Evolutionary conservation across 2,329 filamentous ascomycete genomes (phyloP).

Genomic region (Proliferodiscus dingleyae): DNA sequence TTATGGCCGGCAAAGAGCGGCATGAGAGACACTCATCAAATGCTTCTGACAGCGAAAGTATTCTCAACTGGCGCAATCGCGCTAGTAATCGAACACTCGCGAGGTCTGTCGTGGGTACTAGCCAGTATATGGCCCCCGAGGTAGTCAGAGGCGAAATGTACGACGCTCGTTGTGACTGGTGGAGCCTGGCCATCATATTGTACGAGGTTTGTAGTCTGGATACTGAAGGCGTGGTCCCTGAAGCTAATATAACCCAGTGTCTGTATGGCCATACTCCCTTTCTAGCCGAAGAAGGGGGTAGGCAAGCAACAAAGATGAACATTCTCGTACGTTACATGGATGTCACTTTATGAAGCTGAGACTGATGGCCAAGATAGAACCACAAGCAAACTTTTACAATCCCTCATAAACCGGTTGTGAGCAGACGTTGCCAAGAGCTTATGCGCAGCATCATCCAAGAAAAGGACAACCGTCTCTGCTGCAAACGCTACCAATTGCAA

Average conservation of each 20-base stretch:
- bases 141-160: constrained; percentile 78
- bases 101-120: constrained; percentile 85
- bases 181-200: constrained; percentile 90
- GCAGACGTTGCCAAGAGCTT: constrained; percentile 69
- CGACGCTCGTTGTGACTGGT: constrained; percentile 93
- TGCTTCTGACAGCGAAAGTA: constrained; percentile 36
- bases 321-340: constrained; percentile 58
- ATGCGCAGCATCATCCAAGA: constrained; percentile 69
- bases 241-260: constrained; percentile 45
- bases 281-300: constrained; percentile 64
- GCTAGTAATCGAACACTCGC: constrained; percentile 68
- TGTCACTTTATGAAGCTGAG: not conserved
- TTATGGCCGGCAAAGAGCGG: constrained; percentile 36
- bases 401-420: constrained; percentile 61
- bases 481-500: constrained; percentile 65
- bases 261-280: constrained; percentile 91
- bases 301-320: constrained; percentile 78
- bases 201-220: constrained; percentile 57
- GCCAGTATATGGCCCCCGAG: constrained; percentile 97
- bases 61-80: constrained; percentile 67
- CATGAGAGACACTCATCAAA: constrained; percentile 34
- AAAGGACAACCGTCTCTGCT: constrained; percentile 71
- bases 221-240: not conserved
- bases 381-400: constrained; percentile 69
- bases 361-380: constrained; percentile 45